Percentiles rank a stretch among this genome's conserved stretches.
Evolutionary conservation across 2,329 filamentous ascomycete species (phyloP).

Genomic region (Beauveria scarabaeidicola): DNA sequence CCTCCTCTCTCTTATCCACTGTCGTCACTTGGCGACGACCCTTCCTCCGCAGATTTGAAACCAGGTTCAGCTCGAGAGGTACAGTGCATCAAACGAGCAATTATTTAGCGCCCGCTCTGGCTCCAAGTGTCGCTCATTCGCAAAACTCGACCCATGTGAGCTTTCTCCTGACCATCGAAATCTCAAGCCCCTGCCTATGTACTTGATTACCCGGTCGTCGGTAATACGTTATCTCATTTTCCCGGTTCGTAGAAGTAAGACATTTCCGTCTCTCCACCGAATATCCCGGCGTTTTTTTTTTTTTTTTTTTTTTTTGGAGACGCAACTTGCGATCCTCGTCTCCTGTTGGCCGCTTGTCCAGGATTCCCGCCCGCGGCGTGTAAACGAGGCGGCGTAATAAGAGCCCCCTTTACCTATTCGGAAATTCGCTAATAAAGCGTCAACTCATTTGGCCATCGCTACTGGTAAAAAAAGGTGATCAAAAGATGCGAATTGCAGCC

Average conservation of each 20-base stretch:
- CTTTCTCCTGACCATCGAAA: background rate
- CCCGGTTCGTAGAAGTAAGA: background rate
- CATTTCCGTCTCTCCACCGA: background rate
- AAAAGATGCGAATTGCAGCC: background rate
- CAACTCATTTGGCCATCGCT: background rate
- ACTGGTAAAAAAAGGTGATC: background rate
- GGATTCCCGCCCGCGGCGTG: background rate
- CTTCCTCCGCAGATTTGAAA: conserved; percentile 7
- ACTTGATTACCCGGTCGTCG: no score
- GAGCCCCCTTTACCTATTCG: background rate
- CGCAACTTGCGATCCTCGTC: background rate
- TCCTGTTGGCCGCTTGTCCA: background rate
- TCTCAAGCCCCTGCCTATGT: background rate
- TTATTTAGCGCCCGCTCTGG: background rate
- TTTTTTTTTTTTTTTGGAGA: background rate
- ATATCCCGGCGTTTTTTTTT: background rate
- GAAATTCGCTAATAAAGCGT: background rate
- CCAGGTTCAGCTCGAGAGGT: background rate
- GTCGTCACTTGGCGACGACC: background rate
- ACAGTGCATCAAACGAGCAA: background rate
- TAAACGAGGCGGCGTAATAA: background rate
- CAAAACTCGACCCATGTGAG: background rate
- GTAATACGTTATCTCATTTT: no score
- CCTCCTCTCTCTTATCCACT: background rate
- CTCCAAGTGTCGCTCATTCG: background rate